Base-by-base conservation (phyloP, 1,284 basidiomycete genomes). In the Puccinia polysora region DNA sequence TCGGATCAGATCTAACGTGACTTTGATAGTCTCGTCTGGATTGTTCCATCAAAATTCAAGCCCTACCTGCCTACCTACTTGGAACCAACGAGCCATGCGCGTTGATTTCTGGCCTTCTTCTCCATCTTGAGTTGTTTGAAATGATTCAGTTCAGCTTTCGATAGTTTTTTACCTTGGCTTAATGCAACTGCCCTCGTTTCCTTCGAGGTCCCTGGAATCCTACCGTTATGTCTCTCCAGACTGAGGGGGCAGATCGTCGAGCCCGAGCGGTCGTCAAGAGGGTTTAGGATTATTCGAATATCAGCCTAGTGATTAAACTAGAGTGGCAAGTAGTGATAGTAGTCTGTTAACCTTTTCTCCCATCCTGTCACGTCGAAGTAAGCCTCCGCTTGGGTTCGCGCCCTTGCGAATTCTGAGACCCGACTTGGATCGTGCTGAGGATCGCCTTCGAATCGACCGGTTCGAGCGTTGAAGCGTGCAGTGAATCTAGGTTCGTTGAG, bases 81-180 rank as follows among this genome's bases (percentile, higher is more conserved):
- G n/a, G n/a, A n/a, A n/a, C n/a, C n/a, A n/a, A n/a, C n/a, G 23
- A 69, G 53, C 67, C 67, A 69, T 49, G 53, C 67, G 50, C 45
- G 50, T 50, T 69, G 53, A 32, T 56, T 69, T 6, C 53, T 4
- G 2, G 45, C 53, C 25, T 59, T 69, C 40, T 49, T 59, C 28
- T 69, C 40, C 30, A 50, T 36, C 32, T 59, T 69, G 25, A 59
- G 28, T 34, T 60, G 40, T 32, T 69, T 69, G 56, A 69, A 69
- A 50, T 59, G 38, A 12, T 45, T 60, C 43, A 69, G 25, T 43
- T 69, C 25, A 5, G 45, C 45, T 14, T 58, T 59, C 4, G 53
- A 47, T 38, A 69, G 28, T 32, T 59, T 69, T 47, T 59, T 69
- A 18, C 45, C 45, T 47, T 69, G 50, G 4, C 32, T 36, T 1